phyloP scores from a whole-genome alignment of 1,139 yeast genomes.

The Saccharomyces hybrid region DNA sequence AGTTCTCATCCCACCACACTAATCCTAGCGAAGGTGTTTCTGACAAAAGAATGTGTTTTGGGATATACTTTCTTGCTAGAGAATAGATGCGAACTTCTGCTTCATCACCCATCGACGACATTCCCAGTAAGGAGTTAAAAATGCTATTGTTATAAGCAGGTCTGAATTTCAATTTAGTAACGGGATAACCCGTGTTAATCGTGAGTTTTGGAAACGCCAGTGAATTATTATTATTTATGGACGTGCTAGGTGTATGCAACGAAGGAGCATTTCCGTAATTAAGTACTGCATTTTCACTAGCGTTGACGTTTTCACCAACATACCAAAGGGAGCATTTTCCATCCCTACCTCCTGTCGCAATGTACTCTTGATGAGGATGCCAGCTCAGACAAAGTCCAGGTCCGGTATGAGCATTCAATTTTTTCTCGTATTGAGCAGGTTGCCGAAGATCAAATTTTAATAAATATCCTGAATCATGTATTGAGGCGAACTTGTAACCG shows the following conservation, averaged over 20 bases:
- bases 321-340: conserved; percentile 36
- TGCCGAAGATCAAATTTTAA: conserved; percentile 77
- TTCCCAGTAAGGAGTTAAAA: conserved; percentile 57
- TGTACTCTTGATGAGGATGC: conserved; percentile 77
- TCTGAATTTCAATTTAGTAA: conserved; percentile 48
- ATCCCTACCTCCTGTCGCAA: conserved; percentile 92
- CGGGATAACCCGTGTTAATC: conserved; percentile 60
- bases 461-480: conserved; percentile 84
- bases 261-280: conserved; percentile 7
- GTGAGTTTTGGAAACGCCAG: conserved; percentile 55
- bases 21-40: conserved; percentile 29
- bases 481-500: conserved; percentile 51
- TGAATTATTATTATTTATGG: conserved; percentile 21
- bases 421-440: conserved; percentile 53
- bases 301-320: conserved; percentile 24
- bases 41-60: conserved; percentile 45
- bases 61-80: conserved; percentile 65
- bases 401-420: conserved; percentile 84
- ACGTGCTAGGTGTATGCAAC: conserved; percentile 6
- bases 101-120: conserved; percentile 72
- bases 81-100: conserved; percentile 69
- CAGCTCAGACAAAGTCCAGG: conserved; percentile 85
- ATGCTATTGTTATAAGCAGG: conserved; percentile 38
- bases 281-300: conserved; percentile 21
- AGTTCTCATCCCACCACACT: conserved; percentile 31